Evolutionary conservation across 176 grass and related monocot genomes (phyloP).

Genomic region (Lolium multiflorum): DNA sequence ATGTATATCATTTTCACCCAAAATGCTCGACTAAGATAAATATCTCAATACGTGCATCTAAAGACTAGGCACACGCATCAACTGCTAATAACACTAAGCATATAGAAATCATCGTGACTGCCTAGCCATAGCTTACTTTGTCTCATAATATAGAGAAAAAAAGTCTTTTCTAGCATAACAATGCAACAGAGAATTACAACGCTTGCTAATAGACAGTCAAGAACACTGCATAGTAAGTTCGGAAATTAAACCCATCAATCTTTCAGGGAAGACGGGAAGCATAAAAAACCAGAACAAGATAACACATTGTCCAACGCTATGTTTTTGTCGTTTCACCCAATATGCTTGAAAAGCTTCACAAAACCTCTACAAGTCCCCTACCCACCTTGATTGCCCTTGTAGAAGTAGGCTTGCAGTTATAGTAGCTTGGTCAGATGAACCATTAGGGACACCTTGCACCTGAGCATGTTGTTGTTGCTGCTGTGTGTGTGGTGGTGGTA

Average conservation of each 20-base stretch:
- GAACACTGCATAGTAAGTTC: conserved; percentile 27
- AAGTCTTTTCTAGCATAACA: conserved; percentile 14
- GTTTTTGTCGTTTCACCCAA: conserved; percentile 37
- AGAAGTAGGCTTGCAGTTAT: conserved; percentile 79
- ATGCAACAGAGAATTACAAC: background rate
- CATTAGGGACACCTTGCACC: conserved; percentile 58
- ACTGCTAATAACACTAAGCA: background rate
- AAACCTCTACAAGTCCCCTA: conserved; percentile 79
- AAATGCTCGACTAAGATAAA: background rate
- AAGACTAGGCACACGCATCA: background rate
- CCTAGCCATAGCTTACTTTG: conserved; percentile 13
- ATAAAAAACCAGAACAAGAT: conserved; percentile 29
- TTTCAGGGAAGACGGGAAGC: conserved; percentile 21
- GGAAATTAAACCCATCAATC: conserved; percentile 13
- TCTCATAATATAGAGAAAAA: background rate
- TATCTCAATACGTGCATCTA: background rate
- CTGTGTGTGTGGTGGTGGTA: conserved; percentile 28
- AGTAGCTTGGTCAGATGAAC: conserved; percentile 51
- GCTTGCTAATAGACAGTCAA: conserved; percentile 4
- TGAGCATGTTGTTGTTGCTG: conserved; percentile 43
- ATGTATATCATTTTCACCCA: conserved; percentile 31
- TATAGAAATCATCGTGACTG: conserved; percentile 22
- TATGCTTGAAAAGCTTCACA: conserved; percentile 61
- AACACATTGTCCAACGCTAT: conserved; percentile 29
- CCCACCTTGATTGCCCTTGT: conserved; percentile 97